Conservation (phyloP, 179 eudicot species). For the Silene coronaria region DNA sequence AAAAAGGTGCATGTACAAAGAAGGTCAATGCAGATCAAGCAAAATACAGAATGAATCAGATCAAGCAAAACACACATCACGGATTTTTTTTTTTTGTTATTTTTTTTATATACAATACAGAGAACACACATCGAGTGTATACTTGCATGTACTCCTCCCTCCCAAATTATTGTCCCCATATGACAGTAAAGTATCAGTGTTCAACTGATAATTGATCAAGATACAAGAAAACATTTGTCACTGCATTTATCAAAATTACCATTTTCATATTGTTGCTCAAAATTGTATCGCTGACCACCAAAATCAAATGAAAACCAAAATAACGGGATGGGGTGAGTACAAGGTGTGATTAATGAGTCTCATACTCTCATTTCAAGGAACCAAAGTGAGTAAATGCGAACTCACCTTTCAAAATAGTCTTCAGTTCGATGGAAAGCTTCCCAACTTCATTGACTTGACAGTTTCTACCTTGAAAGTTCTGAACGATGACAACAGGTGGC, state of each 20-base stretch:
- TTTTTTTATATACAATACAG: too few relatives aligned
- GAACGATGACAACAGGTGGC: constrained; percentile 37
- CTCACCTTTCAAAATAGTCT: constrained; percentile 26
- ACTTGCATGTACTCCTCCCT: not conserved
- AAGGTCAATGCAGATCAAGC: constrained; percentile 21
- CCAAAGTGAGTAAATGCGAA: not conserved
- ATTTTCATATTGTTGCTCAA: not conserved
- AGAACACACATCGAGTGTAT: not conserved
- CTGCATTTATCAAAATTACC: not conserved
- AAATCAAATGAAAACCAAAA: not conserved
- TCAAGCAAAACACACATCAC: not conserved
- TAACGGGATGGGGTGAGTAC: not conserved
- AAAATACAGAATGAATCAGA: constrained; percentile 1
- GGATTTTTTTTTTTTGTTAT: not conserved
- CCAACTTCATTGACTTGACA: constrained; percentile 13
- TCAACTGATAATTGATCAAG: not conserved
- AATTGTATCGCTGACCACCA: not conserved
- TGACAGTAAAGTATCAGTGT: not conserved
- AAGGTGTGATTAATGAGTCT: not conserved
- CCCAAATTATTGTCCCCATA: not conserved
- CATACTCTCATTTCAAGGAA: not conserved
- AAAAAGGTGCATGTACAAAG: not conserved
- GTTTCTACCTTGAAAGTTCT: constrained; percentile 12
- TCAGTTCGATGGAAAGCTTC: constrained; percentile 16
- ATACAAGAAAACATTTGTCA: not conserved